Evolutionary conservation across 768 basidiomycete species (phyloP).

Genomic region (Mycena vulgaris): DNA sequence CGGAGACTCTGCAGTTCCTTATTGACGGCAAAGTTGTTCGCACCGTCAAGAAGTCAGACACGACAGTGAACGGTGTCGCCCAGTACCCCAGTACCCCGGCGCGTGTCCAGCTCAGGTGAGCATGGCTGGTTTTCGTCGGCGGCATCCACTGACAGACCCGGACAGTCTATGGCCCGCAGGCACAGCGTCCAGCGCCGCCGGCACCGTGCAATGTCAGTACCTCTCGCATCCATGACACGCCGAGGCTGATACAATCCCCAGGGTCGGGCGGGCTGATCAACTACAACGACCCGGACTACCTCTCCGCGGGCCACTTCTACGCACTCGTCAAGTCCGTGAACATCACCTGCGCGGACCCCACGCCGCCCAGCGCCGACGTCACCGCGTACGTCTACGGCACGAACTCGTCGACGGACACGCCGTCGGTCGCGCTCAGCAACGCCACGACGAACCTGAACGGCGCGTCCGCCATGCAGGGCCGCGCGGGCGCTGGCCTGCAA

Average conservation of each 20-base stretch:
- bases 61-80: conserved; percentile 68
- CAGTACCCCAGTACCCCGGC: conserved; percentile 86
- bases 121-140: background rate
- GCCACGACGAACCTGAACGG: conserved; percentile 68
- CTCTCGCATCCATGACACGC: background rate
- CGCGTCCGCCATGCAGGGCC: conserved; percentile 44
- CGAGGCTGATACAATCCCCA: background rate
- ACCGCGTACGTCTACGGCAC: conserved; percentile 77
- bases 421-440: conserved; percentile 73
- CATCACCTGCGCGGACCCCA: conserved; percentile 73
- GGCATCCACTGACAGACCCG: conserved; percentile 31
- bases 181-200: conserved; percentile 69
- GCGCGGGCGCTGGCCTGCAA: conserved; percentile 19
- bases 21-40: conserved; percentile 83
- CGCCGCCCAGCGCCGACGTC: conserved; percentile 57
- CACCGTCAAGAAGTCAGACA: conserved; percentile 74
- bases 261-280: conserved; percentile 72
- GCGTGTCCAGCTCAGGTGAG: conserved; percentile 84
- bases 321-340: conserved; percentile 73
- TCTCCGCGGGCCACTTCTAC: conserved; percentile 81
- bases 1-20: conserved; percentile 72
- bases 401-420: conserved; percentile 68
- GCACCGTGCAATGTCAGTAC: conserved; percentile 75
- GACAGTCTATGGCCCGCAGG: conserved; percentile 87
- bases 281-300: conserved; percentile 86